phyloP scores from a whole-genome alignment of 352 stramenopile genomes.

The Globisporangium abappressorium region DNA sequence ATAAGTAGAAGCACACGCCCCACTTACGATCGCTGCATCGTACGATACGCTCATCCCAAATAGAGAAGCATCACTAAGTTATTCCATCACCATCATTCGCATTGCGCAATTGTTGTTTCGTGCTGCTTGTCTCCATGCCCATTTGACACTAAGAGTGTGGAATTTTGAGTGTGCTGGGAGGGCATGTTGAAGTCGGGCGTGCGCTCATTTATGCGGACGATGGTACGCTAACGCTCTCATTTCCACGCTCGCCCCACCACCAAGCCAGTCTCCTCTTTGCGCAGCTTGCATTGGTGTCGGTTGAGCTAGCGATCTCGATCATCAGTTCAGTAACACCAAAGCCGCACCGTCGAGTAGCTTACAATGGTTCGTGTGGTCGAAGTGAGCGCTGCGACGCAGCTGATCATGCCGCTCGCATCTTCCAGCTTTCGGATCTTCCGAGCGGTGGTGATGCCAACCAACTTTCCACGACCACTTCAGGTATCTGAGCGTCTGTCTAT shows the following conservation, averaged over 20 bases:
- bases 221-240: background rate
- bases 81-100: background rate
- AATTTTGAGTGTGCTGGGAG: background rate
- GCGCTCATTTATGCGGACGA: background rate
- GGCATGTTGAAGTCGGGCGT: background rate
- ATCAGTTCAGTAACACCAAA: background rate
- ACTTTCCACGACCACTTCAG: no score
- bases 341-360: no score
- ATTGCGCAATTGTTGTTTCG: background rate
- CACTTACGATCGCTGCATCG: slow-evolving; percentile 1
- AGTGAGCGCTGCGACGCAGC: no score
- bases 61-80: slow-evolving; percentile 7
- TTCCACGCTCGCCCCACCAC: background rate
- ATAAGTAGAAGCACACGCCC: background rate
- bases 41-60: slow-evolving; percentile 1
- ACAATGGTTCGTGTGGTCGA: no score
- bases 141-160: background rate
- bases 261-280: background rate
- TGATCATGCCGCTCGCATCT: no score
- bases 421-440: no score
- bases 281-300: background rate
- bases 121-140: background rate
- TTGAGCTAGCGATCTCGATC: background rate
- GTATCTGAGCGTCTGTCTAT: no score
- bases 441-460: no score